These are phyloP conservation scores for Saccharomyces pastorianus DNA, from an alignment of 1,139 yeast genomes.

Conservation along the genomic window DNA sequence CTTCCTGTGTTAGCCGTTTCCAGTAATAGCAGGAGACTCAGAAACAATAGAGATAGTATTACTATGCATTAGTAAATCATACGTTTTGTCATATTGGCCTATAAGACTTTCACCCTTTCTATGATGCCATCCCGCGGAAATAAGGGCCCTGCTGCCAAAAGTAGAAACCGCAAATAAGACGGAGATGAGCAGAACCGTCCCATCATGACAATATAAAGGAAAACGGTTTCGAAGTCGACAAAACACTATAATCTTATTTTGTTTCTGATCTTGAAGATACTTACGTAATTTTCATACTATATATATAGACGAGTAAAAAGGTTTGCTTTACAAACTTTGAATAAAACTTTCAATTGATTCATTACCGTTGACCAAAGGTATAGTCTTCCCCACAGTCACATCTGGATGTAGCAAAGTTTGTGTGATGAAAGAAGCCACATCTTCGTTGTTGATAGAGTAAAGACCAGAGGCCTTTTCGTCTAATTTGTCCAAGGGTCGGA, in stretches of 20 bases:
- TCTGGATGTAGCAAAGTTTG: slow-evolving; percentile 22
- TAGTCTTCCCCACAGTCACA: slow-evolving; percentile 26
- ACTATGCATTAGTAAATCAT: too few relatives aligned
- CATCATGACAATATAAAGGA: not conserved
- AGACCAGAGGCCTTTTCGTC: slow-evolving; percentile 9
- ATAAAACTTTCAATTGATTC: slow-evolving; percentile 26
- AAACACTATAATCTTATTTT: too few relatives aligned
- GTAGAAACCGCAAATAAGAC: not conserved
- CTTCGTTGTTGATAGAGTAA: slow-evolving; percentile 23
- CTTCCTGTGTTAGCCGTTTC: too few relatives aligned
- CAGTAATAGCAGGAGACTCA: not conserved
- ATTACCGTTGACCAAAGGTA: slow-evolving; percentile 33
- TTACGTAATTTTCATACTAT: too few relatives aligned
- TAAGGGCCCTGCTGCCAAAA: not conserved
- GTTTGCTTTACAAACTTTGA: slow-evolving; percentile 7
- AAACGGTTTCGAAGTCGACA: too few relatives aligned
- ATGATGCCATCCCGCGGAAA: not conserved
- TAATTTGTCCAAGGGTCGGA: slow-evolving; percentile 16
- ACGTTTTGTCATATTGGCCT: not conserved
- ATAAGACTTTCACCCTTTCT: not conserved
- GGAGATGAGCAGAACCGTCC: too few relatives aligned
- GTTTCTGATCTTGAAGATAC: too few relatives aligned
- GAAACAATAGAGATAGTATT: too few relatives aligned
- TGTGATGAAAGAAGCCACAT: slow-evolving; percentile 26
- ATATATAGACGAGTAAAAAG: too few relatives aligned